Conservation (phyloP, 2,329 filamentous ascomycete species). For the Chaetothyriales sp. region DNA sequence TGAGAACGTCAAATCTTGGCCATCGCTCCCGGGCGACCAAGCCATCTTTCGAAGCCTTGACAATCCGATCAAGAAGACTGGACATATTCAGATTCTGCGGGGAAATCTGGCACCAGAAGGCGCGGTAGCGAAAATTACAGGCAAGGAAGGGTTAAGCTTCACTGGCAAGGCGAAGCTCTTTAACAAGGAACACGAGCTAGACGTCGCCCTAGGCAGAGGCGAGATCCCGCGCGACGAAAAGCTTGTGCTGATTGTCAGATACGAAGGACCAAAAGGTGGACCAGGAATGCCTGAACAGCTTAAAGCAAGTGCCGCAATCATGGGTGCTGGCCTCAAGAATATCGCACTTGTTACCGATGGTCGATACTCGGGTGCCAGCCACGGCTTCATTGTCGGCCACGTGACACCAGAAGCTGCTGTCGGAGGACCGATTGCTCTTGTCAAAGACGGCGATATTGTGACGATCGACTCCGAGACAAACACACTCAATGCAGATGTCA, state of each 20-base stretch:
- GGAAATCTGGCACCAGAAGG: slow-evolving; percentile 82
- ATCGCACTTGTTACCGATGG: slow-evolving; percentile 88
- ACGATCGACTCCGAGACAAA: slow-evolving; percentile 78
- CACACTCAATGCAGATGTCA: slow-evolving; percentile 55
- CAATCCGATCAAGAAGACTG: slow-evolving; percentile 73
- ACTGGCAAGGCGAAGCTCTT: slow-evolving; percentile 71
- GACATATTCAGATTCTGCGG: slow-evolving; percentile 75
- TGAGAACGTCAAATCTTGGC: slow-evolving; percentile 66
- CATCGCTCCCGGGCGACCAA: slow-evolving; percentile 64
- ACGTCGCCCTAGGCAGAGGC: slow-evolving; percentile 58
- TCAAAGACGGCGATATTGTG: slow-evolving; percentile 65
- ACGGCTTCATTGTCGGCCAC: slow-evolving; percentile 89
- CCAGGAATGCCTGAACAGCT: slow-evolving; percentile 96
- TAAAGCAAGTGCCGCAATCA: slow-evolving; percentile 74
- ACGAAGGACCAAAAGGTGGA: slow-evolving; percentile 85
- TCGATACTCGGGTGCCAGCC: slow-evolving; percentile 72
- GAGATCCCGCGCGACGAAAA: slow-evolving; percentile 63
- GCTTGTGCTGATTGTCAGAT: slow-evolving; percentile 77
- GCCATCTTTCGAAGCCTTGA: slow-evolving; percentile 66
- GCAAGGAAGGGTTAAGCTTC: slow-evolving; percentile 79
- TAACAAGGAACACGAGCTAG: slow-evolving; percentile 69
- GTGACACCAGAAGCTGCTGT: slow-evolving; percentile 81
- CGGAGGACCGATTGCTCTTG: slow-evolving; percentile 76
- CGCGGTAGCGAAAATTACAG: slow-evolving; percentile 90
- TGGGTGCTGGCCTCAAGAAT: slow-evolving; percentile 79